Evolutionary conservation across 331 rosid genomes (phyloP).

Genomic region (Phaseolus coccineus): DNA sequence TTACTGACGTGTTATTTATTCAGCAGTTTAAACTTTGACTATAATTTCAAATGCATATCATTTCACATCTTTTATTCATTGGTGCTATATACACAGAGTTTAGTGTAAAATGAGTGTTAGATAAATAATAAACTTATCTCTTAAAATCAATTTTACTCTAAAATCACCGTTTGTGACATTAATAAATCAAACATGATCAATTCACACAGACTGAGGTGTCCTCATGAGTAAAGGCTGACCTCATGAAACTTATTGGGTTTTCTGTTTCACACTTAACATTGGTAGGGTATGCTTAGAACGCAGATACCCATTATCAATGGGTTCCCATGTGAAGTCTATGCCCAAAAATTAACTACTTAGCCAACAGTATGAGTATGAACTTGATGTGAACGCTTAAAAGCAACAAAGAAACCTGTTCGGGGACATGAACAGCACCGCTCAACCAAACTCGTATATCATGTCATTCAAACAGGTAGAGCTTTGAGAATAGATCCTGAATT

Average conservation of each 20-base stretch:
- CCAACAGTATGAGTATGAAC: slow-evolving; percentile 31
- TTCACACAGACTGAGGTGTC: not conserved
- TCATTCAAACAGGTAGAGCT: slow-evolving; percentile 26
- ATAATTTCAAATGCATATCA: not conserved
- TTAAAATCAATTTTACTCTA: not conserved
- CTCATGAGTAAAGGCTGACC: not conserved
- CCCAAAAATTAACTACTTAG: slow-evolving; percentile 8
- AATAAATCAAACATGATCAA: not conserved
- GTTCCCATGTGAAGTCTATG: slow-evolving; percentile 40
- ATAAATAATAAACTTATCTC: too few relatives aligned
- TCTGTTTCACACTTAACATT: not conserved
- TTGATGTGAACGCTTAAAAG: slow-evolving; percentile 38
- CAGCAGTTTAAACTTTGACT: not conserved
- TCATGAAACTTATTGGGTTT: not conserved
- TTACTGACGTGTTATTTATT: not conserved
- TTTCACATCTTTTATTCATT: not conserved
- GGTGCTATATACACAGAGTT: not conserved
- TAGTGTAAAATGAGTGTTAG: too few relatives aligned
- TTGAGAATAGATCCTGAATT: slow-evolving; percentile 19
- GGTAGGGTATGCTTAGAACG: slow-evolving; percentile 17
- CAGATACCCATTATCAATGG: slow-evolving; percentile 28
- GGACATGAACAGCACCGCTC: slow-evolving; percentile 46
- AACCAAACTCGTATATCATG: slow-evolving; percentile 36
- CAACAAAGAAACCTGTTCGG: slow-evolving; percentile 35
- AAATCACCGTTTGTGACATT: not conserved